Evolutionary conservation across 2,329 filamentous ascomycete genomes (phyloP), one percentile per base, ranked within the genome.

Genomic region (Pyrenophora teres): DNA sequence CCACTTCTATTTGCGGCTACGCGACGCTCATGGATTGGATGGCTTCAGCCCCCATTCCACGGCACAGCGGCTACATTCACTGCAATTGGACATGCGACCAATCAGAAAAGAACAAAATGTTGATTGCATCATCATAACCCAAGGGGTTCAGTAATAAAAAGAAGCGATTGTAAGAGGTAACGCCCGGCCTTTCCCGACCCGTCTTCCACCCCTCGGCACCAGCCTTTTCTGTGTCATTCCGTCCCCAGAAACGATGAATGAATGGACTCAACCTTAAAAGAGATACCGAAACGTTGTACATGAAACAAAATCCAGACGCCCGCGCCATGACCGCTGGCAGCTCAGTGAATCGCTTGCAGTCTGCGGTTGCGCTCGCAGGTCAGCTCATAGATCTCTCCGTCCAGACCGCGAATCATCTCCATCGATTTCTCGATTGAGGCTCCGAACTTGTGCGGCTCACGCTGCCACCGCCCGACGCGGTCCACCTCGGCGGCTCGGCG

Each of bases 401-500:
- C 80, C 53, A 92, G 84, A 59, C 84, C 83, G 71, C 87, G 84
- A 70, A 95, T 88, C 46, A 89, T 87, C 44, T 88, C 87, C 57
- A 80, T 80, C 46, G 88, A 85, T 74, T 89, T 88, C 54, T 84
- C 83, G 66, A 86, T 85, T 16, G 80, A 83, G 44, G 83, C 83
- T 52, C 77, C 76, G 68, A 83, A 80, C 63, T 78, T 82, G 63
- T 73, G 73, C 37, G 88, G 87, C 74, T 94, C 90, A 40, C 80
- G 81, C 67, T 81, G 79, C 92, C 92, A 96, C 54, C 92, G 87
- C 60, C 81, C 77, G 68, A 95, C 83, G 67, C 92, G 88, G 50
- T 86, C 83, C 40, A 81, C 72, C 80, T 95, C 90, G 76, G 91
- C 90, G 69, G 80, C 79, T 68, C 86, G 83, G 58, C 89, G 86